A percentile compares a stretch with the other conserved stretches of the same genome.
Evolutionary conservation across 2,329 filamentous ascomycete genomes (phyloP).

Genomic region (Monosporascus ibericus): DNA sequence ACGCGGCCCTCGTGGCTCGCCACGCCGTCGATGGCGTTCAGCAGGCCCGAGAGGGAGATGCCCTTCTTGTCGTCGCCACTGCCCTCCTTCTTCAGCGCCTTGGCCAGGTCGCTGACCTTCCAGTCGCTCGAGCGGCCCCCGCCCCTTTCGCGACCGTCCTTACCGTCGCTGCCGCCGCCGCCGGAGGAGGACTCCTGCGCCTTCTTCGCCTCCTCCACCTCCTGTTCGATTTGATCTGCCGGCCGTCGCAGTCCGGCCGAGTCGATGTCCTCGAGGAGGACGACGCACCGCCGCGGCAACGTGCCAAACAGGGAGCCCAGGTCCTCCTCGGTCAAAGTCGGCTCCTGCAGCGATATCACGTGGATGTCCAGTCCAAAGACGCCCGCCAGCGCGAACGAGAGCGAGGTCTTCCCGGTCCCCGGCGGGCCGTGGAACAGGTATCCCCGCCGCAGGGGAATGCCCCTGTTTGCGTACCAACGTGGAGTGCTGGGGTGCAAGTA

Average conservation of each 20-base stretch:
- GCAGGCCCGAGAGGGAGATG: slow-evolving; percentile 72
- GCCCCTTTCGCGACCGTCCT: slow-evolving; percentile 2
- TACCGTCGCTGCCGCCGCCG: slow-evolving; percentile 7
- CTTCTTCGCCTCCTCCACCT: slow-evolving; percentile 12
- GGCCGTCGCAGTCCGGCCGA: slow-evolving; percentile 52
- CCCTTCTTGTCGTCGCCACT: slow-evolving; percentile 33
- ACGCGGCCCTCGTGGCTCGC: slow-evolving; percentile 73
- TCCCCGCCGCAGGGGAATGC: slow-evolving; percentile 69
- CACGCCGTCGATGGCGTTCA: slow-evolving; percentile 81
- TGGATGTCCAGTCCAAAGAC: slow-evolving; percentile 63
- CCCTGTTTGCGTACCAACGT: slow-evolving; percentile 68
- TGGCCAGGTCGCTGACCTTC: slow-evolving; percentile 36
- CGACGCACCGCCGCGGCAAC: slow-evolving; percentile 57
- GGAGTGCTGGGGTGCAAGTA: slow-evolving; percentile 66
- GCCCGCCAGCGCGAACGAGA: slow-evolving; percentile 60
- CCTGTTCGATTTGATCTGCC: slow-evolving; percentile 20
- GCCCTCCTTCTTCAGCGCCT: slow-evolving; percentile 36
- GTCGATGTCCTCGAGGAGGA: slow-evolving; percentile 65
- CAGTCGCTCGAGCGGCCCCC: slow-evolving; percentile 21
- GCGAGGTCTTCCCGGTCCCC: slow-evolving; percentile 66
- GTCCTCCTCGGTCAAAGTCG: slow-evolving; percentile 55
- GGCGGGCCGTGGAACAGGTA: slow-evolving; percentile 75
- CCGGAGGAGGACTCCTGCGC: not conserved
- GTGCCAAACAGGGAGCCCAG: slow-evolving; percentile 52
- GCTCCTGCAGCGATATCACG: slow-evolving; percentile 54